A percentile compares a stretch with the other conserved stretches of the same genome.
Evolutionary conservation across 352 stramenopile genomes (phyloP).

Genomic region (Blastocystis sp.): DNA sequence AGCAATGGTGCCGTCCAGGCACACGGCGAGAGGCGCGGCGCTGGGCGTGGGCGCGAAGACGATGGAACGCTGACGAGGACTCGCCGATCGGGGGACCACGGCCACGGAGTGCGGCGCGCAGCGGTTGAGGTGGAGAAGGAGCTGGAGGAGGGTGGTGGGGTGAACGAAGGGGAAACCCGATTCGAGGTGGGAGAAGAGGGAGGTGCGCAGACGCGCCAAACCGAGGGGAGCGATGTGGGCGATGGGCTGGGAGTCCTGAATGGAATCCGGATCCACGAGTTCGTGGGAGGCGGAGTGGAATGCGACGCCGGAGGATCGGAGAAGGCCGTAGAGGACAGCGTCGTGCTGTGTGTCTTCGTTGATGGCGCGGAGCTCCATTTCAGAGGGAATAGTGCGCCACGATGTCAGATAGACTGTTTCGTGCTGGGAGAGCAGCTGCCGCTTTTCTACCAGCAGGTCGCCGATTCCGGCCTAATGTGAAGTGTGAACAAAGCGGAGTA

Average conservation of each 20-base stretch:
- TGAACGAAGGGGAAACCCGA: not conserved
- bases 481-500: not conserved
- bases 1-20: not conserved
- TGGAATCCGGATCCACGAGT: not conserved
- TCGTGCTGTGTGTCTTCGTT: not conserved
- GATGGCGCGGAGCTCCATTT: not conserved
- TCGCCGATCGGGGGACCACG: not conserved
- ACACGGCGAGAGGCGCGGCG: not conserved
- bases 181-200: not conserved
- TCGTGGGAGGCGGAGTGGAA: not conserved
- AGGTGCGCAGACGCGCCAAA: not conserved
- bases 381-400: slow-evolving; percentile 32
- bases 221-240: not conserved
- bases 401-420: slow-evolving; percentile 13
- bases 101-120: not conserved
- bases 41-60: not conserved
- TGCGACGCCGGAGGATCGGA: not conserved
- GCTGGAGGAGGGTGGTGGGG: slow-evolving; percentile 8
- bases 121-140: not conserved
- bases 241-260: not conserved
- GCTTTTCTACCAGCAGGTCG: slow-evolving; percentile 28
- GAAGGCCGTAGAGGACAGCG: not conserved
- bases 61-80: not conserved
- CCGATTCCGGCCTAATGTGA: slow-evolving; percentile 8
- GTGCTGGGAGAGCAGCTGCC: not conserved